Conservation (phyloP, 805 yeast genomes). For the Candida qinlingensis region DNA sequence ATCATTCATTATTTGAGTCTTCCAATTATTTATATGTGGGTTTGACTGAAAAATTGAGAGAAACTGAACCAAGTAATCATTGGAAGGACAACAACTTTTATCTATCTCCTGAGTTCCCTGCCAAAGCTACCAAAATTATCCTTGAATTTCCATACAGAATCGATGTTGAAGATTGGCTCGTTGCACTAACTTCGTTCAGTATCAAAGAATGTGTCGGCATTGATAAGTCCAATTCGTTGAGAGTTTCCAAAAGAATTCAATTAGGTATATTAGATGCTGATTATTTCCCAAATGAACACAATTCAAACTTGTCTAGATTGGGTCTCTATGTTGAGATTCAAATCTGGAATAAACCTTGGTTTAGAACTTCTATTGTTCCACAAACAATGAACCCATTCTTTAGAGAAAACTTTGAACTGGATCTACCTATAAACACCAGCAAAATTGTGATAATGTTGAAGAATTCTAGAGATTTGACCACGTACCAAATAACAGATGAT, state of each 20-base stretch:
- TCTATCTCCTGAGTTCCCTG: constrained; percentile 26
- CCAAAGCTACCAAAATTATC: constrained; percentile 34
- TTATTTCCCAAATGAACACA: constrained; percentile 22
- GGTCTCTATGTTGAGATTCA: constrained; percentile 62
- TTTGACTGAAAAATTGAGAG: constrained; percentile 51
- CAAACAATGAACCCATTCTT: constrained; percentile 60
- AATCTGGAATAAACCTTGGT: constrained; percentile 74
- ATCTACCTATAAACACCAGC: constrained; percentile 48
- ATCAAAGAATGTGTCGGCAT: constrained; percentile 43
- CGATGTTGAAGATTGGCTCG: constrained; percentile 75
- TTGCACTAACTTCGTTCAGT: constrained; percentile 60
- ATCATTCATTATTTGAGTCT: constrained; percentile 55
- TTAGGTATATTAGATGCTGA: constrained; percentile 65
- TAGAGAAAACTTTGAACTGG: constrained; percentile 71
- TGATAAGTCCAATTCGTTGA: constrained; percentile 30
- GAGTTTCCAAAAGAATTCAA: constrained; percentile 48
- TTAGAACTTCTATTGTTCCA: constrained; percentile 62
- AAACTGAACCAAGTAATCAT: constrained; percentile 18
- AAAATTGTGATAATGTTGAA: constrained; percentile 46
- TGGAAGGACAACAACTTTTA: constrained; percentile 7
- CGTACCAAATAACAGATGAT: constrained; percentile 28
- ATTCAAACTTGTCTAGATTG: constrained; percentile 17
- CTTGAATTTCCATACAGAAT: constrained; percentile 61
- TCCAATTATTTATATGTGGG: constrained; percentile 59
- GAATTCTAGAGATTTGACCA: constrained; percentile 15